Conservation (phyloP, 352 stramenopile species). For the Globisporangium lucens region DNA sequence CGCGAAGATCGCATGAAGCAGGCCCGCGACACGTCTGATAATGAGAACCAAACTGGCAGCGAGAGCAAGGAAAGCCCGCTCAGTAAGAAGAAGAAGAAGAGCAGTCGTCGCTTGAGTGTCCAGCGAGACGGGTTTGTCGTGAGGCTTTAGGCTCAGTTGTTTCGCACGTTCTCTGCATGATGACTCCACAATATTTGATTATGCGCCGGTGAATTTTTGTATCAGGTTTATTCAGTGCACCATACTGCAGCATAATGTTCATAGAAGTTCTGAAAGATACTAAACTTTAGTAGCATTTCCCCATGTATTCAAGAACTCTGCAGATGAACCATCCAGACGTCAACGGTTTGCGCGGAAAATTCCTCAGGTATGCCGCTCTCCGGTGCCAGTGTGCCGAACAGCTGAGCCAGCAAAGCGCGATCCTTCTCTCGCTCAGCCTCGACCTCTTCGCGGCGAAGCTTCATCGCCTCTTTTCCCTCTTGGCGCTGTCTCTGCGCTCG, state of each 20-base stretch:
- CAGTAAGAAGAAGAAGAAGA: constrained; percentile 15
- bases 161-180: no score
- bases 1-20: constrained; percentile 4
- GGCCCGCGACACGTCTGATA: background rate
- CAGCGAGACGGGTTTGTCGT: constrained; percentile 16
- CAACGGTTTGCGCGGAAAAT: background rate
- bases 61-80: background rate
- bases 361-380: background rate
- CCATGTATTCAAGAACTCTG: background rate
- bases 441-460: background rate
- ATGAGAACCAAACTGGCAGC: background rate
- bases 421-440: background rate
- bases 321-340: background rate
- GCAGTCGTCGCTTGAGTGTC: constrained; percentile 11
- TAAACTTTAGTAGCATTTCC: background rate
- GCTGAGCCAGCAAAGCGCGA: background rate
- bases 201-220: background rate
- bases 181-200: background rate
- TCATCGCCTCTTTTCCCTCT: background rate
- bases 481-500: background rate
- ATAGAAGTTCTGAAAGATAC: no score
- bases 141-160: background rate
- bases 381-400: background rate
- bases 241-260: background rate
- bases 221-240: background rate